Conservation (phyloP, 495 filamentous ascomycete species). For the Podospora pseudocomata region DNA sequence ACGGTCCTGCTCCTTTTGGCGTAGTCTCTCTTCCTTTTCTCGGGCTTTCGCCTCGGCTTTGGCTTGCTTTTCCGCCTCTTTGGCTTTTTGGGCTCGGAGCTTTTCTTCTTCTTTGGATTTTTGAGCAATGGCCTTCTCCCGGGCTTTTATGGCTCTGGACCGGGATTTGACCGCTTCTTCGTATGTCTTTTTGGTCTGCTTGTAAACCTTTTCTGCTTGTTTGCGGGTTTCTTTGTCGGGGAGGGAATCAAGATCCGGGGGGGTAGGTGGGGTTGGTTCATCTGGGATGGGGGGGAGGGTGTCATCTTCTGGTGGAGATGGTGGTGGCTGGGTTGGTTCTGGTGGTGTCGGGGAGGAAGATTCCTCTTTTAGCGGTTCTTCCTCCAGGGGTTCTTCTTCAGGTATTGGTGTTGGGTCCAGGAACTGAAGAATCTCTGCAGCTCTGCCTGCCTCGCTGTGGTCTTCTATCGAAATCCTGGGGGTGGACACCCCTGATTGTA, state of each 20-base stretch:
- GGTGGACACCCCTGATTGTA: conserved; percentile 19
- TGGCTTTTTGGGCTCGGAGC: conserved; percentile 30
- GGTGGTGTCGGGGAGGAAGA: background rate
- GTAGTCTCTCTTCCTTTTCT: conserved; percentile 1
- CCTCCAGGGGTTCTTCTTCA: conserved; percentile 21
- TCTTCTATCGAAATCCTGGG: conserved; percentile 47
- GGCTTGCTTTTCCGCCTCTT: conserved; percentile 23
- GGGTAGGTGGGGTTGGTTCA: conserved; percentile 38
- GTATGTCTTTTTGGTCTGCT: conserved; percentile 54
- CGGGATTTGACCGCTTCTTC: conserved; percentile 60
- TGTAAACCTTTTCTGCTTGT: conserved; percentile 60
- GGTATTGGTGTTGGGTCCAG: conserved; percentile 33
- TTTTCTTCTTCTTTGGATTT: conserved; percentile 49
- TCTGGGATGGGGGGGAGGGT: conserved; percentile 42
- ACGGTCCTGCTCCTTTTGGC: conserved; percentile 31
- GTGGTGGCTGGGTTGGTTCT: background rate
- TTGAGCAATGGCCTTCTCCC: conserved; percentile 55
- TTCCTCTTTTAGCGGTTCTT: background rate
- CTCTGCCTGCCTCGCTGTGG: conserved; percentile 26
- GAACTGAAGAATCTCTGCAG: conserved; percentile 15
- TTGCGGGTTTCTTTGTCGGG: conserved; percentile 61
- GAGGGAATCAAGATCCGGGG: conserved; percentile 49
- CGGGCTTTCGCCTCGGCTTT: conserved; percentile 18
- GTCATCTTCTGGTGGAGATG: background rate
- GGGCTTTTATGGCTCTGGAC: conserved; percentile 57